These are phyloP conservation scores for Pseudocercospora pini-densiflorae DNA, from an alignment of 2,329 filamentous ascomycete genomes.

Conservation along the genomic window DNA sequence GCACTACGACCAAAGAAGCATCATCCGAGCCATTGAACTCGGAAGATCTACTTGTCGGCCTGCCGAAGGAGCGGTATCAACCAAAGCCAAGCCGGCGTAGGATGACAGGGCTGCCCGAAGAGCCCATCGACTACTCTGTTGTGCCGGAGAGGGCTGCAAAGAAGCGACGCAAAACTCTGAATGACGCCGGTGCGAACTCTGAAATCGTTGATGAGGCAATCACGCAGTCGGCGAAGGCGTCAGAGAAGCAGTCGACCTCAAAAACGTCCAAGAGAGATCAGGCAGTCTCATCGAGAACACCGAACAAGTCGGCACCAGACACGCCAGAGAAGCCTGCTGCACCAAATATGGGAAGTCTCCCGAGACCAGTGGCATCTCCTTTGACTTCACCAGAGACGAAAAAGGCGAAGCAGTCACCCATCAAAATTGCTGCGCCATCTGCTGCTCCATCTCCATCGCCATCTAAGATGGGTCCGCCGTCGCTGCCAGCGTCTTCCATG, in stretches of 20 bases:
- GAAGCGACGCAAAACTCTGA: conserved; percentile 46
- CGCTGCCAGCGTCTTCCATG: conserved; percentile 23
- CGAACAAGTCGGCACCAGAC: neutral
- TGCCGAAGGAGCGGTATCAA: conserved; percentile 46
- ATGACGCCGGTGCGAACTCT: conserved; percentile 7
- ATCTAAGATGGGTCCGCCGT: conserved; percentile 28
- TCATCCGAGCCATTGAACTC: conserved; percentile 34
- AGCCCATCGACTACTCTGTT: conserved; percentile 40
- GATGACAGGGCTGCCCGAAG: conserved; percentile 34
- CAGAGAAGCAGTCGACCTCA: neutral
- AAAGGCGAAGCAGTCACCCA: neutral
- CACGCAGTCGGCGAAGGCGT: neutral
- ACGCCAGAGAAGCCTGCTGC: conserved; percentile 2
- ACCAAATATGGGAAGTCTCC: neutral
- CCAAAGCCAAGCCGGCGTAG: conserved; percentile 44
- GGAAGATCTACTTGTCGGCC: conserved; percentile 40
- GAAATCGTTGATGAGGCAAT: neutral
- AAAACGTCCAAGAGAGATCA: neutral
- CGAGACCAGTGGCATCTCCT: conserved; percentile 14
- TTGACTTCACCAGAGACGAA: conserved; percentile 9
- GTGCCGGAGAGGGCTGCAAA: conserved; percentile 46
- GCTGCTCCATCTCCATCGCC: conserved; percentile 9
- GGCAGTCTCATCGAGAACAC: neutral
- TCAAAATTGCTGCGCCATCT: neutral
- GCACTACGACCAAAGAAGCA: conserved; percentile 7